Percentiles rank a stretch among this genome's conserved stretches.
Conservation (phyloP, 2,329 filamentous ascomycete genomes). For the Tolypocladium cylindrosporum region DNA sequence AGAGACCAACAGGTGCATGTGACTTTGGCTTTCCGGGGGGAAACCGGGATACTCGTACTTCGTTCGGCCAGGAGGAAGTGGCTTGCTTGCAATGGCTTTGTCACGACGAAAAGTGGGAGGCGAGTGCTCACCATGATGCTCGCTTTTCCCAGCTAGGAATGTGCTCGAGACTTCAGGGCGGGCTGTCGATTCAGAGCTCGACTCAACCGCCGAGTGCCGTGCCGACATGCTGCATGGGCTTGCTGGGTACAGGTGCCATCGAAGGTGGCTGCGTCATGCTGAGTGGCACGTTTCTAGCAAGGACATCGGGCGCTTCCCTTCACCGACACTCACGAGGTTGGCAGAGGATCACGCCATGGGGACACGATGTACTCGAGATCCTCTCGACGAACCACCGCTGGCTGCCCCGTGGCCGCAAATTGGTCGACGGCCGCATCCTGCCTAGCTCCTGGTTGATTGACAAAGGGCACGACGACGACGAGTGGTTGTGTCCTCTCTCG, state of each 20-base stretch:
- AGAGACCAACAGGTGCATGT: background rate
- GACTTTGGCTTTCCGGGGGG: too few relatives aligned
- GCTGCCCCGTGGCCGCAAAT: background rate
- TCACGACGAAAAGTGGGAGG: background rate
- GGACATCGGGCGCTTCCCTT: background rate
- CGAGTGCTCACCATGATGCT: background rate
- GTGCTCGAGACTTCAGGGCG: background rate
- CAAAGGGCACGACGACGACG: background rate
- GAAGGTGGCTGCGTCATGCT: background rate
- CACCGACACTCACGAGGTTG: background rate
- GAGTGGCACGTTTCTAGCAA: background rate
- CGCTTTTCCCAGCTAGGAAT: background rate
- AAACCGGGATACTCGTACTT: background rate
- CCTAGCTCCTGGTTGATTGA: background rate
- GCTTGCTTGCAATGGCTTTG: background rate
- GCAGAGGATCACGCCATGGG: background rate
- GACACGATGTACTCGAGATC: background rate
- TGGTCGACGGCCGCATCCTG: background rate
- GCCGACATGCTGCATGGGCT: background rate
- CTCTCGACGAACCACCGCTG: background rate
- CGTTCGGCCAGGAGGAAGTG: background rate
- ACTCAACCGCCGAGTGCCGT: background rate
- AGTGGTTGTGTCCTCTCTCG: background rate
- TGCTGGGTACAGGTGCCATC: background rate
- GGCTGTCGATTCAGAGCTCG: background rate